Conservation (phyloP, 2,329 filamentous ascomycete species). For the Moelleriella libera region DNA sequence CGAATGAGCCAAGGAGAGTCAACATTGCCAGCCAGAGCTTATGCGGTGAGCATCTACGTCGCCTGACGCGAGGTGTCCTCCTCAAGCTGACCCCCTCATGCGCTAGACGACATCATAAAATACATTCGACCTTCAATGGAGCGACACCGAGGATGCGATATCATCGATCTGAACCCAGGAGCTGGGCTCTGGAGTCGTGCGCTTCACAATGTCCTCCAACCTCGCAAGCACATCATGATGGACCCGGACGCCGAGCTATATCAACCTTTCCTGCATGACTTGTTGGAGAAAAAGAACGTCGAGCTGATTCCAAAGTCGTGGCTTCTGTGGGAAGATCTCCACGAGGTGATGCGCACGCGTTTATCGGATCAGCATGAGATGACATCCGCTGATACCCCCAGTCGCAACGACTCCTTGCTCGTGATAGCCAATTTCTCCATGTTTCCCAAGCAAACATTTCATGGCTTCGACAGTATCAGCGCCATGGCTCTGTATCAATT, state of each 20-base stretch:
- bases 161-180: slow-evolving; percentile 80
- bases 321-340: slow-evolving; percentile 45
- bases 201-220: slow-evolving; percentile 60
- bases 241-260: slow-evolving; percentile 54
- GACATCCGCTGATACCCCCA: slow-evolving; percentile 22
- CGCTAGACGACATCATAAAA: slow-evolving; percentile 50
- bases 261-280: slow-evolving; percentile 41
- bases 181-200: slow-evolving; percentile 64
- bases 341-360: slow-evolving; percentile 31
- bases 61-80: background rate
- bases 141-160: slow-evolving; percentile 62
- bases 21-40: slow-evolving; percentile 38
- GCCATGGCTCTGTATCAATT: slow-evolving; percentile 48
- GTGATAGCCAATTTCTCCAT: slow-evolving; percentile 54
- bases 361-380: slow-evolving; percentile 39
- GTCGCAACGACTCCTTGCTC: slow-evolving; percentile 59
- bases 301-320: slow-evolving; percentile 40
- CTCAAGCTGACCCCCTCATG: background rate
- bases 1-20: slow-evolving; percentile 24
- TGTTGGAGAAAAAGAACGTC: slow-evolving; percentile 34
- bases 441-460: slow-evolving; percentile 33
- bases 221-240: slow-evolving; percentile 70
- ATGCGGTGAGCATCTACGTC: slow-evolving; percentile 27
- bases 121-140: slow-evolving; percentile 57
- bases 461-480: slow-evolving; percentile 40